Percentiles rank a stretch among this genome's conserved stretches.
Evolutionary conservation across 2,329 filamentous ascomycete species (phyloP).

Genomic region (Aspergillus oerlinghausenensis): DNA sequence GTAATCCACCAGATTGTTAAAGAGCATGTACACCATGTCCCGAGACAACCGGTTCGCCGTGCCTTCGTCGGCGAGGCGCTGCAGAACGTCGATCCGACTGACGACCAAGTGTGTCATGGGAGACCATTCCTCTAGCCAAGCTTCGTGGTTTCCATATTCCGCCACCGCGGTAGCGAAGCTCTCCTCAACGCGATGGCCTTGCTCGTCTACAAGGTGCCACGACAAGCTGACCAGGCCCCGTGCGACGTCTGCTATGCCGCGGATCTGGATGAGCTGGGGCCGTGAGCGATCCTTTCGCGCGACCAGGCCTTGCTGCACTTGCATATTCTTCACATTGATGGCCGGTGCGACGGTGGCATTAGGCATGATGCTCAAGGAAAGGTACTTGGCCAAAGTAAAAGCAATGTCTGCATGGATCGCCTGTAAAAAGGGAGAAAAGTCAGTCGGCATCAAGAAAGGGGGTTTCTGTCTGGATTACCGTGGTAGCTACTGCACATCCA

Average conservation of each 20-base stretch:
- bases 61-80: slow-evolving; percentile 20
- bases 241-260: not conserved
- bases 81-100: slow-evolving; percentile 20
- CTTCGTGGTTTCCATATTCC: slow-evolving; percentile 6
- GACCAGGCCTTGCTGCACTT: slow-evolving; percentile 53
- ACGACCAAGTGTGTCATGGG: slow-evolving; percentile 18
- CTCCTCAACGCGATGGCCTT: slow-evolving; percentile 2
- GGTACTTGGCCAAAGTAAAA: slow-evolving; percentile 20
- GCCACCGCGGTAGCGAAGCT: slow-evolving; percentile 13
- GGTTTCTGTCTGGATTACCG: slow-evolving; percentile 30
- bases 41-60: slow-evolving; percentile 24
- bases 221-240: not conserved
- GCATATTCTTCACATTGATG: slow-evolving; percentile 39
- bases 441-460: not conserved
- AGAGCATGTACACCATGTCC: slow-evolving; percentile 34
- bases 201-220: slow-evolving; percentile 4
- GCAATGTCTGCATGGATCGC: slow-evolving; percentile 26
- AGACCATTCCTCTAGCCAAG: slow-evolving; percentile 19
- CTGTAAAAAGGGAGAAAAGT: slow-evolving; percentile 1
- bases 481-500: slow-evolving; percentile 40
- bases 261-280: slow-evolving; percentile 7
- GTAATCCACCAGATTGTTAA: slow-evolving; percentile 26
- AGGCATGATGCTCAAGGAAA: slow-evolving; percentile 13
- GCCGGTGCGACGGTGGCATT: slow-evolving; percentile 11
- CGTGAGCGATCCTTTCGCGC: slow-evolving; percentile 25